Base-by-base conservation (phyloP, 2,329 filamentous ascomycete species). In the Aureobasidium melanogenum region DNA sequence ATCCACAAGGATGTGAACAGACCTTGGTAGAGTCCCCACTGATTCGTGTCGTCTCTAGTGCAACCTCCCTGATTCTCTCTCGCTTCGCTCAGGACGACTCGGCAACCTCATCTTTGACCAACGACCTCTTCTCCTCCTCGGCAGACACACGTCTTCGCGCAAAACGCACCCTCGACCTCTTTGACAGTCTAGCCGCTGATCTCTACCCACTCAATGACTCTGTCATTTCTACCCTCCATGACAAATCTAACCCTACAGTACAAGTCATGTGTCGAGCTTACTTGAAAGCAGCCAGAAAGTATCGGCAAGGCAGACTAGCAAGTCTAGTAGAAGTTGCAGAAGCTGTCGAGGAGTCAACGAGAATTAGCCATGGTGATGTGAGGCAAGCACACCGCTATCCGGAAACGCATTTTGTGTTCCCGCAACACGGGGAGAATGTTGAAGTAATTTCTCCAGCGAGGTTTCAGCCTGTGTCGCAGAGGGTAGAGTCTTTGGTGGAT, bases 111-210 rank as follows among this genome's bases (percentile, higher is more conserved):
- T 39, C 48, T 59, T 60, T 62, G 2, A 70, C 71, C 5, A 71
- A 70, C 17, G 69, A 71, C 47, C 70, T 76, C 59, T 67, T 76
- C 46, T 74, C 72, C 66, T 66, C 70, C 22, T 69, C 70, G 62
- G 72, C 75, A 67, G 66, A 68, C 47, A 64, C 67, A 7, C 60
- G 69, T 14, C 46, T 52, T 0, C 41, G 62, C 0, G 70, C 71
- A 9, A 64, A 65, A 9, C 55, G 74, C 0, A 39, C 68, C 39
- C 64, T 66, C n/a, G 69, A 74, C 3, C 61, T 67, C 30, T 59
- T 63, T 28, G 51, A 50, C 50, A 19, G 22, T 15, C 6, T 28
- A 28, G 44, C 44, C 9, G 63, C 71, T 39, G 47, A 54, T 22
- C 7, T 52, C 5, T 44, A 34, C 39, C 48, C 48, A 14, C 43